Evolutionary conservation across 139 green algal genomes (phyloP), one percentile per base, ranked within the genome.

Genomic region (Coelastrella sp.): DNA sequence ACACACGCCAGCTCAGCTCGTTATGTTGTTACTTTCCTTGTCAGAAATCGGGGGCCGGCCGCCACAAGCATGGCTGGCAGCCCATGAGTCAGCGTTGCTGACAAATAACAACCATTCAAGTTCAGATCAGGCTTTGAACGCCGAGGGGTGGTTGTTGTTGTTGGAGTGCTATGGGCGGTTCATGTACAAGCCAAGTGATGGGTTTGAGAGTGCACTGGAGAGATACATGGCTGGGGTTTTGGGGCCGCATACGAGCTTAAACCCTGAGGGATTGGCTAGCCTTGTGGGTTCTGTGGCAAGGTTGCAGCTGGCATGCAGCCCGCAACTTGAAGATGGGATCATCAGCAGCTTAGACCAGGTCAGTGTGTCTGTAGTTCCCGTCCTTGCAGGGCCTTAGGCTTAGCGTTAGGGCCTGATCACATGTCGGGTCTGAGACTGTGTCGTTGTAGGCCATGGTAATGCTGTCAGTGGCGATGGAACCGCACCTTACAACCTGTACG

Each of bases 51-150:
- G 82, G 32, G 82, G 82, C 7, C 64, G 82, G 65, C 82, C 82
- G 11, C 82, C 82, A 56, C 82, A 87, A 59, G 65, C 82, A 14
- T 87, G 82, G 82, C 82, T 87, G 65, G 82, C 65, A 54, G 58
- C 82, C 7, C 82, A 87, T 19, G 82, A 87, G 65, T 54, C 82
- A 56, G 82, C 82, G 23, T 59, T 87, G 59, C 82, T 87, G 6
- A 78, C 58, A 19, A 64, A 68, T 3, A 54, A 79, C 65, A 17
- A 22, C 3, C 82, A 13, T 56, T 66, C 82, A 54, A 22, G 54
- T n/a, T 54, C 64, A 20, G 16, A 68, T n/a, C 11, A 86, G 7
- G 59, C 80, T 11, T n/a, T 86, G 10, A 86, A n/a, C 59, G 59
- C 80, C 22, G 61, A 78, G 13, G 82, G 82, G 13, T 87, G 82